These are phyloP conservation scores for Barnettozyma salicaria DNA, from an alignment of 805 yeast species.

Conservation along the genomic window DNA sequence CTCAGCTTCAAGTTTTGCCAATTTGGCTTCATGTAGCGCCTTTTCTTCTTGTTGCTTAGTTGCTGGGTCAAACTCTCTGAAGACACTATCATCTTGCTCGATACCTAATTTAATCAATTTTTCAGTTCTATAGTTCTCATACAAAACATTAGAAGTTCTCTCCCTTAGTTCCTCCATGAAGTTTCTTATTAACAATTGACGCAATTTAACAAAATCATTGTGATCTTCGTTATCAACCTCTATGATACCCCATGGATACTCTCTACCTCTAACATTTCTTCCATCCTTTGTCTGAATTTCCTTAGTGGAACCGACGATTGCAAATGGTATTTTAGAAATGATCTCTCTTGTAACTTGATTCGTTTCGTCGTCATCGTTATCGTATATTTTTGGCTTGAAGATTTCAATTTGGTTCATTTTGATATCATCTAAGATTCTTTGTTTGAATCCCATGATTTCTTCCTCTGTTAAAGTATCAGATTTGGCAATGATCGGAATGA, in stretches of 20 bases:
- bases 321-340: constrained; percentile 76
- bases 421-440: constrained; percentile 72
- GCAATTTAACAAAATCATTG: constrained; percentile 83
- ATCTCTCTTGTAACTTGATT: constrained; percentile 58
- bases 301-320: constrained; percentile 84
- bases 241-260: constrained; percentile 95
- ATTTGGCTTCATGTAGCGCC: constrained; percentile 85
- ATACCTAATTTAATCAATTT: constrained; percentile 80
- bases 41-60: constrained; percentile 91
- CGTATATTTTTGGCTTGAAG: constrained; percentile 74
- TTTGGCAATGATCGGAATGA: constrained; percentile 92
- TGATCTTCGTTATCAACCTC: constrained; percentile 94
- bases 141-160: constrained; percentile 64
- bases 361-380: constrained; percentile 82
- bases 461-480: constrained; percentile 88
- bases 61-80: constrained; percentile 90
- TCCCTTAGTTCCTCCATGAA: constrained; percentile 93
- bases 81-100: constrained; percentile 88
- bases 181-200: constrained; percentile 83
- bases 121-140: constrained; percentile 84
- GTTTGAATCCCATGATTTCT: constrained; percentile 73
- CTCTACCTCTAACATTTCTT: constrained; percentile 78
- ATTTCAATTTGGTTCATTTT: constrained; percentile 63
- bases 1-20: constrained; percentile 91
- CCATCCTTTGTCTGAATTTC: constrained; percentile 70